phyloP scores from a whole-genome alignment of 2,329 filamentous ascomycete species.

The Trichoderma sp. region DNA sequence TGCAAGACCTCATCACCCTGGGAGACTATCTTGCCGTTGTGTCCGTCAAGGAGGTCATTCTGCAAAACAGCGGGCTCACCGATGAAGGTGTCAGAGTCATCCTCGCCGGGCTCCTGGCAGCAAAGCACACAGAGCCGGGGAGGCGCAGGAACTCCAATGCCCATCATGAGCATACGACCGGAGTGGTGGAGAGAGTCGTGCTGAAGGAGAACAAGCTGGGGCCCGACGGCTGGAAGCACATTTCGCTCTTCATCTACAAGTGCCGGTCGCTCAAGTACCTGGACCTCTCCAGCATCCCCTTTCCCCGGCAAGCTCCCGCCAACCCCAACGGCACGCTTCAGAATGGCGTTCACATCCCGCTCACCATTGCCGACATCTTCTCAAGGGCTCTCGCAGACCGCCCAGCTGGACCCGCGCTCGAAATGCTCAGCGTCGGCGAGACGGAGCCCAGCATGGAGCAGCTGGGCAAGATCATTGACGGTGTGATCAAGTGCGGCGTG shows the following conservation, averaged over 20 bases:
- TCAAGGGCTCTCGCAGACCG: constrained; percentile 76
- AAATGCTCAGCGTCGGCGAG: constrained; percentile 81
- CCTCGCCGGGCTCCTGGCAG: constrained; percentile 80
- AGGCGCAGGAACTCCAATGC: constrained; percentile 54
- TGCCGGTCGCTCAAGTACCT: constrained; percentile 83
- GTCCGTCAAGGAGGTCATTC: constrained; percentile 79
- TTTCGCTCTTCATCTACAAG: constrained; percentile 87
- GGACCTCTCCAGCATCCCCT: constrained; percentile 82
- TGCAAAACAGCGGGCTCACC: constrained; percentile 84
- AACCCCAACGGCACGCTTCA: constrained; percentile 38
- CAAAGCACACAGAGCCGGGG: constrained; percentile 63
- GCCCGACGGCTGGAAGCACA: constrained; percentile 85
- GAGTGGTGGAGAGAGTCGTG: constrained; percentile 82
- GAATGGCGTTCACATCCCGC: constrained; percentile 42
- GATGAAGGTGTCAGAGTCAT: constrained; percentile 88
- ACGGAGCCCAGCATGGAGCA: constrained; percentile 72
- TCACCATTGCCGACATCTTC: constrained; percentile 61
- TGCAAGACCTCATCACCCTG: constrained; percentile 81
- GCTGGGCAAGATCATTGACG: constrained; percentile 77
- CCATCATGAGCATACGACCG: constrained; percentile 54
- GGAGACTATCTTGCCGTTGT: constrained; percentile 94
- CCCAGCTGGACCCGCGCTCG: constrained; percentile 72
- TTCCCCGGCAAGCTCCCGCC: constrained; percentile 56
- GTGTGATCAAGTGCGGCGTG: constrained; percentile 75
- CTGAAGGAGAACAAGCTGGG: constrained; percentile 93